Percentiles rank a stretch among this genome's conserved stretches.
phyloP scores from a whole-genome alignment of 2,329 filamentous ascomycete species.

The Beauveria scarabaeidicola region DNA sequence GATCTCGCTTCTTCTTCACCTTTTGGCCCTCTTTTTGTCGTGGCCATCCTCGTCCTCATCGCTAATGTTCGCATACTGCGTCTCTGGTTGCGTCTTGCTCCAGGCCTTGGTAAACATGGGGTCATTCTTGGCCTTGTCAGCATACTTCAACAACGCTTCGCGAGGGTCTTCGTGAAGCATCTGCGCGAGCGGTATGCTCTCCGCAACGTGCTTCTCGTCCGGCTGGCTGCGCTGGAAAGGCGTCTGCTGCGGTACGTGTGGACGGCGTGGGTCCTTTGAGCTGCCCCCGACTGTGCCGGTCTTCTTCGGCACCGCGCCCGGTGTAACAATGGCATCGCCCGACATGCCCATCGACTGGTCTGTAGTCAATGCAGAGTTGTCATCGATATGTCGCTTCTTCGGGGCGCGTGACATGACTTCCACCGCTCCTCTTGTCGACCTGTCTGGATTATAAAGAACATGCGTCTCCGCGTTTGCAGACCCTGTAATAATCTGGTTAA shows the following conservation, averaged over 20 bases:
- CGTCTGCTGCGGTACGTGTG: conserved; percentile 75
- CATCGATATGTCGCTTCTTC: conserved; percentile 91
- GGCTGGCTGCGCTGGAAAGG: conserved; percentile 88
- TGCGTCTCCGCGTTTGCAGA: conserved; percentile 87
- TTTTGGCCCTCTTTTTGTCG: conserved; percentile 56
- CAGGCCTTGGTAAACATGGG: conserved; percentile 92
- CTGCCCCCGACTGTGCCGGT: conserved; percentile 71
- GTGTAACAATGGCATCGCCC: conserved; percentile 69
- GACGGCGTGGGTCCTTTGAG: conserved; percentile 69
- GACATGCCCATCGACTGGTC: conserved; percentile 75
- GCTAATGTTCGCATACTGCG: conserved; percentile 82
- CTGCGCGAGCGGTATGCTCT: conserved; percentile 79
- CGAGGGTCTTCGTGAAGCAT: conserved; percentile 96
- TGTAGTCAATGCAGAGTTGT: conserved; percentile 79
- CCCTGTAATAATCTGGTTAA: conserved; percentile 93
- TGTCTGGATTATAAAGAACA: conserved; percentile 81
- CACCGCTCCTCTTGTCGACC: conserved; percentile 72
- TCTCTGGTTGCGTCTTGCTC: conserved; percentile 84
- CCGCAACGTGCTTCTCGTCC: conserved; percentile 79
- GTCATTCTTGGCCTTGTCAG: conserved; percentile 84
- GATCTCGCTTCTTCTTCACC: conserved; percentile 27
- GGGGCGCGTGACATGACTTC: conserved; percentile 88
- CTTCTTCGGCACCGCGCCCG: conserved; percentile 49
- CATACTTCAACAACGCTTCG: conserved; percentile 90
- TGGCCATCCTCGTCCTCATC: conserved; percentile 69